Evolutionary conservation across 2,329 filamentous ascomycete species (phyloP).

Genomic region (Fusarium cicatricum): DNA sequence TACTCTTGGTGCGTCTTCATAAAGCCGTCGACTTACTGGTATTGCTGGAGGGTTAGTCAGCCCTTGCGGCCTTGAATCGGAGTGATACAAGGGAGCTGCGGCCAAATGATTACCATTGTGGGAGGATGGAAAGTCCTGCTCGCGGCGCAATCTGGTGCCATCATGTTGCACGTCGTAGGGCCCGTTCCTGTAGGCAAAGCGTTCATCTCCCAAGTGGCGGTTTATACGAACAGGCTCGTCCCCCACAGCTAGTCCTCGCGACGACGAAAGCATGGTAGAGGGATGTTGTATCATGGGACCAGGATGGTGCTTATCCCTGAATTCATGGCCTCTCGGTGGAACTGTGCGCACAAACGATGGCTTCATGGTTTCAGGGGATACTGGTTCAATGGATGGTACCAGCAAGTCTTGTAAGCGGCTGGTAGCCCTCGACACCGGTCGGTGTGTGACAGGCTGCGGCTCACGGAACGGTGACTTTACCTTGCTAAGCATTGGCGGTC

Average conservation of each 20-base stretch:
- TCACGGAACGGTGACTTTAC: slow-evolving; percentile 39
- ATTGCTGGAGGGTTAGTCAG: slow-evolving; percentile 21
- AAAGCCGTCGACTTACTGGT: slow-evolving; percentile 40
- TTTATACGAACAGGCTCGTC: slow-evolving; percentile 27
- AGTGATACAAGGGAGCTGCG: slow-evolving; percentile 18
- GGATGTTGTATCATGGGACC: slow-evolving; percentile 32
- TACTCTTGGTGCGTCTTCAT: slow-evolving; percentile 43
- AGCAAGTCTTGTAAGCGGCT: slow-evolving; percentile 51
- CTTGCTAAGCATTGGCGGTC: slow-evolving; percentile 33
- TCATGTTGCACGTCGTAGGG: slow-evolving; percentile 15
- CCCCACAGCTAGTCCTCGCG: slow-evolving; percentile 24
- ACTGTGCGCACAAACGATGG: slow-evolving; percentile 48
- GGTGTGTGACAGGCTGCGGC: slow-evolving; percentile 31
- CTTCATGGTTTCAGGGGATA: slow-evolving; percentile 48
- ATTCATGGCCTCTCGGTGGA: slow-evolving; percentile 41
- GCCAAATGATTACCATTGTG: slow-evolving; percentile 13
- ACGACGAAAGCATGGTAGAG: slow-evolving; percentile 31
- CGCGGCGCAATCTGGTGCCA: slow-evolving; percentile 8
- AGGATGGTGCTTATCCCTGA: slow-evolving; percentile 31
- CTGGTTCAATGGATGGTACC: slow-evolving; percentile 57
- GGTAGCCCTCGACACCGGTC: slow-evolving; percentile 21
- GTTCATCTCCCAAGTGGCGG: slow-evolving; percentile 28
- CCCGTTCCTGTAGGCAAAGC: slow-evolving; percentile 10
- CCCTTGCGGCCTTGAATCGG: slow-evolving; percentile 27
- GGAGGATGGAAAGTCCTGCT: slow-evolving; percentile 18